phyloP scores from a whole-genome alignment of 371 early-diverging fungal genomes.

The Mortierella sp. region DNA sequence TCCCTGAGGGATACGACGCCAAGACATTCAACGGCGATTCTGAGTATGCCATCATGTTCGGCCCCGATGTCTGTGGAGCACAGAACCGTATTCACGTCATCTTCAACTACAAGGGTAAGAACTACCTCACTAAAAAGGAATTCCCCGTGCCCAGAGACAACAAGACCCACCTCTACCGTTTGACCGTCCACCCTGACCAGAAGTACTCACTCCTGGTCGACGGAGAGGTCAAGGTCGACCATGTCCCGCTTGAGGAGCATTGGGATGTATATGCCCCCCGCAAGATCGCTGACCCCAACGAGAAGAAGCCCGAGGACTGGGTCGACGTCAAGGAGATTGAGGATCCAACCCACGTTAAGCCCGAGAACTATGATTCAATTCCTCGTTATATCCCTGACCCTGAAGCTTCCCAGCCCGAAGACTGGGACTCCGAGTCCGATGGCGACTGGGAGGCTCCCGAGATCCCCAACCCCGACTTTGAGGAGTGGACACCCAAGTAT shows the following conservation, averaged over 20 bases:
- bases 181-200: conserved; percentile 91
- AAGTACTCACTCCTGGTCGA: conserved; percentile 86
- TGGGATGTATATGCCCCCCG: conserved; percentile 87
- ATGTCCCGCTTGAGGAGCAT: conserved; percentile 84
- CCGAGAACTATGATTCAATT: conserved; percentile 83
- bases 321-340: conserved; percentile 87
- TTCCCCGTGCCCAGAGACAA: conserved; percentile 78
- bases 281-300: conserved; percentile 88
- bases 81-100: conserved; percentile 96
- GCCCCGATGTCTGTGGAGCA: conserved; percentile 95
- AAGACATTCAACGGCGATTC: conserved; percentile 87
- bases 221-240: conserved; percentile 59
- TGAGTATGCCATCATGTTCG: conserved; percentile 95
- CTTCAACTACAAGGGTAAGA: conserved; percentile 93
- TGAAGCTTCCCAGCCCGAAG: conserved; percentile 88
- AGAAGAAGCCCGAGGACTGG: conserved; percentile 95
- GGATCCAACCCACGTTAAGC: conserved; percentile 85
- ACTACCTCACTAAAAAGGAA: conserved; percentile 78
- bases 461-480: conserved; percentile 91
- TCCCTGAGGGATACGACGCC: conserved; percentile 72
- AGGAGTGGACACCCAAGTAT: conserved; percentile 81
- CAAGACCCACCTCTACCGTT: conserved; percentile 90
- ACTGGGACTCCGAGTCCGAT: conserved; percentile 89
- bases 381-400: conserved; percentile 88
- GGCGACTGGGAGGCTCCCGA: conserved; percentile 94